Conservation (phyloP, 257 asterid genomes). For the Primulina huaijiensis region DNA sequence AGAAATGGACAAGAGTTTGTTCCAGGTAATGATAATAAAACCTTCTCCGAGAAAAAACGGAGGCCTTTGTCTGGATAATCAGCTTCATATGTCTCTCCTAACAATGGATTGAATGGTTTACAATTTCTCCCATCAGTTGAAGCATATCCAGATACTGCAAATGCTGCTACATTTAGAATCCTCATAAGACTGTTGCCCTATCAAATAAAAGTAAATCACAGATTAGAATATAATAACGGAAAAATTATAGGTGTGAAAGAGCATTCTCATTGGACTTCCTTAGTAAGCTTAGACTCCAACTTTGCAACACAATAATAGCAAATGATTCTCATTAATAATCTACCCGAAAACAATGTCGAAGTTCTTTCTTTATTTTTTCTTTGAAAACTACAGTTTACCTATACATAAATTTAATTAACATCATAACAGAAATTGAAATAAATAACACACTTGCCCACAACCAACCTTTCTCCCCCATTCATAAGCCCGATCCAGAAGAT, state of each 20-base stretch:
- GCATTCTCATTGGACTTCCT: neutral
- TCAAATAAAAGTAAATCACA: conserved; percentile 21
- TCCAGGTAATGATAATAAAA: conserved; percentile 27
- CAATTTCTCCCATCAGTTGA: conserved; percentile 94
- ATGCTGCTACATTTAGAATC: conserved; percentile 92
- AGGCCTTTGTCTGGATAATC: conserved; percentile 92
- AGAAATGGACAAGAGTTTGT: conserved; percentile 7
- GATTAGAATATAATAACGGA: conserved; percentile 28
- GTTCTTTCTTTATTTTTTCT: too few species aligned
- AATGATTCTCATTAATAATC: too few species aligned
- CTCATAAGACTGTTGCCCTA: conserved; percentile 95
- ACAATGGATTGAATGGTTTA: conserved; percentile 96
- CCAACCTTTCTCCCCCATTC: conserved; percentile 84
- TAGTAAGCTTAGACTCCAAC: neutral
- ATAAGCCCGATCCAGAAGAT: conserved; percentile 86
- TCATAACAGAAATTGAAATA: neutral
- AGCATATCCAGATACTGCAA: conserved; percentile 98
- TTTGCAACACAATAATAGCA: neutral
- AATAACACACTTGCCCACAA: conserved; percentile 15
- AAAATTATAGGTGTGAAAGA: neutral
- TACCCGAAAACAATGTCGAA: neutral
- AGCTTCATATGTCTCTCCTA: conserved; percentile 98
- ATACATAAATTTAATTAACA: conserved; percentile 1
- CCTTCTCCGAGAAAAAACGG: conserved; percentile 92
- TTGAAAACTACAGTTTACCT: neutral